Base-by-base conservation (phyloP, 208 protist species). In the Leishmania tropica region DNA sequence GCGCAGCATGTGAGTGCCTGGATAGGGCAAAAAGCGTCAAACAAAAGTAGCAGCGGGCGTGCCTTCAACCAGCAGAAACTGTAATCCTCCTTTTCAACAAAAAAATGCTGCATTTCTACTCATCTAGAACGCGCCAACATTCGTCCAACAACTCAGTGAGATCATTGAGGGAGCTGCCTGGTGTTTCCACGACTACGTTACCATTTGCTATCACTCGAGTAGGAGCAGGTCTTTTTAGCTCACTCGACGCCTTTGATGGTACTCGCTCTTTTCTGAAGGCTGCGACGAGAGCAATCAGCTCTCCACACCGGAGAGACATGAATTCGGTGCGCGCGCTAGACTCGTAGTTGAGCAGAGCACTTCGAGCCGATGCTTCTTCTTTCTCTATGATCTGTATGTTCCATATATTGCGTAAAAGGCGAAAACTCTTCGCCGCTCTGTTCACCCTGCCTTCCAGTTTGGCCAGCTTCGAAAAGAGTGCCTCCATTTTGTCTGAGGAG, bases 141-240 rank as follows among this genome's bases (percentile, higher is more conserved):
- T 88, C 80, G 47, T 72, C 85, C 60, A 85, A 81, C n/a, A 83
- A 62, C 31, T 74, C 67, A 42, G 78, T 76, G 21, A 86, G 73
- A 76, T 81, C 78, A 56, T 78, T 76, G 17, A 85, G 40, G 2
- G 82, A 81, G 31, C 45, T 75, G 47, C 40, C 37, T 8, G 64
- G 56, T 11, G 73, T 76, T 45, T 62, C 37, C 62, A 75, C 58
- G 1, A 28, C n/a, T n/a, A 40, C n/a, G 35, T 1, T 56, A 28
- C 13, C 19, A 53, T 62, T 40, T 40, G 54, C 15, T 37, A 76
- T 28, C 8, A 40, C 45, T 24, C 24, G 13, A 6, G 37, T 60
- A 0, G 37, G 19, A 48, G 4, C 7, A 45, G 8, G 37, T 35
- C 28, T 24, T 67, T 64, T 65, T 67, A 15, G 53, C 35, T 11